phyloP scores from a whole-genome alignment of 805 yeast species.

The Zygosaccharomyces gambellarensis region DNA sequence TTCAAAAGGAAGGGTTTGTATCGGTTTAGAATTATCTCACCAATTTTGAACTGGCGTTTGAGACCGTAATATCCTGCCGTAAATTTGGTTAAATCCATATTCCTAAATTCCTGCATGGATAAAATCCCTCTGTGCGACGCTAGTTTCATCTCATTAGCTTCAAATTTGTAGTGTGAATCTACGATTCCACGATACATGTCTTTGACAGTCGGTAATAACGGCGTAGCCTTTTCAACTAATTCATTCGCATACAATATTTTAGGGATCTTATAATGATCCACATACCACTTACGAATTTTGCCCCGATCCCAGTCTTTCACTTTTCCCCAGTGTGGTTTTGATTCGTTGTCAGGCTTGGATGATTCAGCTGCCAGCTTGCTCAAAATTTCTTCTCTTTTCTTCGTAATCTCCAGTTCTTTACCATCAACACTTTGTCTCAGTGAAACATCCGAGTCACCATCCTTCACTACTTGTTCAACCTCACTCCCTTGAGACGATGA shows the following conservation, averaged over 20 bases:
- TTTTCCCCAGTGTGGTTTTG: too few relatives aligned
- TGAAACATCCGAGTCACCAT: background rate
- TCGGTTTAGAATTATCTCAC: slow-evolving; percentile 38
- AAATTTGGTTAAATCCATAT: slow-evolving; percentile 43
- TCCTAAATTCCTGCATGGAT: slow-evolving; percentile 44
- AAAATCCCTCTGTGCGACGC: slow-evolving; percentile 41
- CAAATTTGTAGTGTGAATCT: slow-evolving; percentile 45
- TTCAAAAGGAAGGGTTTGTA: slow-evolving; percentile 32
- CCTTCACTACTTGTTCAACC: background rate
- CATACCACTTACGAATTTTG: slow-evolving; percentile 16
- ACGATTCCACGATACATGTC: slow-evolving; percentile 41
- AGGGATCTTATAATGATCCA: slow-evolving; percentile 24
- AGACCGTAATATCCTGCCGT: slow-evolving; percentile 60
- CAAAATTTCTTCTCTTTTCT: background rate
- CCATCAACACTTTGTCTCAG: slow-evolving; percentile 8
- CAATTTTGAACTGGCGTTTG: slow-evolving; percentile 49
- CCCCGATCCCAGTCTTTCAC: background rate
- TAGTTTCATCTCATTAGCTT: slow-evolving; percentile 42
- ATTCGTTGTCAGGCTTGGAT: background rate
- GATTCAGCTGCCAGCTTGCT: background rate
- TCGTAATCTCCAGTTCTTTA: slow-evolving; percentile 1
- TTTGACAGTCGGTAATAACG: slow-evolving; percentile 36
- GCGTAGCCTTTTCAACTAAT: slow-evolving; percentile 30
- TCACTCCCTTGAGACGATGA: background rate
- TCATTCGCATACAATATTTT: slow-evolving; percentile 23